Conservation (phyloP, 306 rosid species). For the Acacia melanoxylon region DNA sequence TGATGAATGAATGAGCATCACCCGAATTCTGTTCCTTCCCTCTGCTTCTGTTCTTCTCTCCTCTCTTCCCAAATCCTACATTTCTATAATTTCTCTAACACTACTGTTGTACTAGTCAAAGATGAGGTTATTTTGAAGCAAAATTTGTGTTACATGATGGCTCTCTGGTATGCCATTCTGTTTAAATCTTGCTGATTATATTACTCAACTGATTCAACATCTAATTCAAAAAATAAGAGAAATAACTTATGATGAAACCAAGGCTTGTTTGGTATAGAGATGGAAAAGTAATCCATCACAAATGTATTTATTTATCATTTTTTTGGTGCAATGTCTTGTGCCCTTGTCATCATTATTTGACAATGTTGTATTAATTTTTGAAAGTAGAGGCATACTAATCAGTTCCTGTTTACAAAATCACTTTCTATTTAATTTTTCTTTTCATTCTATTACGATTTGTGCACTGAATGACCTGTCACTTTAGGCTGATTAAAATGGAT, state of each 20-base stretch:
- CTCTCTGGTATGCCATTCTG: neutral
- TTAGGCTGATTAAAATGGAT: neutral
- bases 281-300: neutral
- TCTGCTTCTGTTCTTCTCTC: too few relatives aligned
- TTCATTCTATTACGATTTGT: neutral
- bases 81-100: too few relatives aligned
- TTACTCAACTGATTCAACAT: neutral
- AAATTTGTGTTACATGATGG: neutral
- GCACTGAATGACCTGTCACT: neutral
- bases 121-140: neutral
- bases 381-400: neutral
- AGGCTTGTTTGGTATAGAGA: neutral
- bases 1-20: too few relatives aligned
- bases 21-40: too few relatives aligned
- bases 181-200: neutral
- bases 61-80: too few relatives aligned
- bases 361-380: neutral
- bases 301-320: neutral
- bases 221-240: neutral
- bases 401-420: neutral
- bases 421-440: neutral
- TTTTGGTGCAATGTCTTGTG: neutral
- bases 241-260: neutral
- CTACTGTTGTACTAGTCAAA: neutral
- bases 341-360: neutral